Percentiles rank a stretch among this genome's conserved stretches.
Evolutionary conservation across 2,329 filamentous ascomycete genomes (phyloP).

Genomic region (Daldinia sp.): DNA sequence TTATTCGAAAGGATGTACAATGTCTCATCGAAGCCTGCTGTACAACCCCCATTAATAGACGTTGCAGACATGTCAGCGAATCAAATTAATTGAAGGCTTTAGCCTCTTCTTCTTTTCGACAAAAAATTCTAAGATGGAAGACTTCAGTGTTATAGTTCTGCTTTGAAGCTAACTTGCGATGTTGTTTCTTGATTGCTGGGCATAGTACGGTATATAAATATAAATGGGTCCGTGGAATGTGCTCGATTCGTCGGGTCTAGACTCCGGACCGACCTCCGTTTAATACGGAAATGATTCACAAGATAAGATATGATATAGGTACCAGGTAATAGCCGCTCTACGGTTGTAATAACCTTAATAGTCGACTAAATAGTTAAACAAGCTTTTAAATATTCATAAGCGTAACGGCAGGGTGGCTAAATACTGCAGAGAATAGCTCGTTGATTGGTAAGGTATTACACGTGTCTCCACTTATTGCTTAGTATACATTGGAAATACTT

Average conservation of each 20-base stretch:
- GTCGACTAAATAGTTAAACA: background rate
- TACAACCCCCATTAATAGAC: background rate
- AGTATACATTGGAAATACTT: constrained; percentile 40
- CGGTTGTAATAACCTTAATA: background rate
- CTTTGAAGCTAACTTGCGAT: background rate
- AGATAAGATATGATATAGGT: background rate
- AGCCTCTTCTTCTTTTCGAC: background rate
- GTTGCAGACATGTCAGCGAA: background rate
- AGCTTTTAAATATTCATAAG: background rate
- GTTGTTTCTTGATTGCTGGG: background rate
- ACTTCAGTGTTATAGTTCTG: background rate
- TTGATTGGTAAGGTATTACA: constrained; percentile 35
- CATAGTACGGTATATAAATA: background rate
- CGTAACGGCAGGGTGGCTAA: constrained; percentile 26
- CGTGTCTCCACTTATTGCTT: constrained; percentile 36
- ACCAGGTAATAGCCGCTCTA: background rate
- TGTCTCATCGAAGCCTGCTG: background rate
- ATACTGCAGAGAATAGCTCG: constrained; percentile 10
- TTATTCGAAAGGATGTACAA: background rate
- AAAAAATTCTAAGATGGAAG: background rate
- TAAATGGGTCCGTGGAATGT: constrained; percentile 17
- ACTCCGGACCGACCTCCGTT: constrained; percentile 15
- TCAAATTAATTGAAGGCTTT: background rate
- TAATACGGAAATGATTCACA: constrained; percentile 29
- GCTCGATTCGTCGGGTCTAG: constrained; percentile 14